phyloP scores from a whole-genome alignment of 2,329 filamentous ascomycete species.

The Alternaria sp. region DNA sequence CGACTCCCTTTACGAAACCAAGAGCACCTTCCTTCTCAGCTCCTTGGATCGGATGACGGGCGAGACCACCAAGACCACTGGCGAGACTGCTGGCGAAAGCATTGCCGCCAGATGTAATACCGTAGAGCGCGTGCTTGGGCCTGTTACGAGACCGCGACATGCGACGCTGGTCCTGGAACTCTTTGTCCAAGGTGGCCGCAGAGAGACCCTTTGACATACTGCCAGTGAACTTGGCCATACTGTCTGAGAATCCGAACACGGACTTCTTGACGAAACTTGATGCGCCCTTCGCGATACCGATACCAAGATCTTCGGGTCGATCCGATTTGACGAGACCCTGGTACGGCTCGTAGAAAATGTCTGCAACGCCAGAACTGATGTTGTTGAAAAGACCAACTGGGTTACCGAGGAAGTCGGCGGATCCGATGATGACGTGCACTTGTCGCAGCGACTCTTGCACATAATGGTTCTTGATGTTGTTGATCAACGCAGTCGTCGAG shows the following conservation, averaged over 20 bases:
- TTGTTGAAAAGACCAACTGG: slow-evolving; percentile 98
- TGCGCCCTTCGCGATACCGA: slow-evolving; percentile 95
- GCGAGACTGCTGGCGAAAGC: slow-evolving; percentile 92
- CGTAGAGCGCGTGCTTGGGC: slow-evolving; percentile 96
- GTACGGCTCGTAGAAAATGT: slow-evolving; percentile 99
- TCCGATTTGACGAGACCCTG: slow-evolving; percentile 97
- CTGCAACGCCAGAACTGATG: slow-evolving; percentile 93
- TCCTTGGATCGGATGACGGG: slow-evolving; percentile 91
- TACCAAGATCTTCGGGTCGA: slow-evolving; percentile 89
- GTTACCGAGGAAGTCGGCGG: slow-evolving; percentile 96
- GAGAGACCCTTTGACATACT: slow-evolving; percentile 96
- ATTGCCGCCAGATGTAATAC: slow-evolving; percentile 93
- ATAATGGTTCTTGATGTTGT: slow-evolving; percentile 92
- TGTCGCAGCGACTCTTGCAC: slow-evolving; percentile 95
- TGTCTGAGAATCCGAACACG: slow-evolving; percentile 96
- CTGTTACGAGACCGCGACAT: slow-evolving; percentile 93
- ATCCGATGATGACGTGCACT: slow-evolving; percentile 95
- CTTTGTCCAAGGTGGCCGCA: slow-evolving; percentile 94
- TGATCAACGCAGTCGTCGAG: slow-evolving; percentile 80
- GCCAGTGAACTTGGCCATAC: slow-evolving; percentile 96
- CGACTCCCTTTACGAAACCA: slow-evolving; percentile 97
- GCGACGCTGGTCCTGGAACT: slow-evolving; percentile 94
- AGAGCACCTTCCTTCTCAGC: slow-evolving; percentile 93
- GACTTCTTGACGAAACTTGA: slow-evolving; percentile 98
- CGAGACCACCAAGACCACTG: slow-evolving; percentile 90